Percentiles rank a stretch among this genome's conserved stretches.
phyloP scores from a whole-genome alignment of 257 asterid species.

The Przewalskia tangutica region DNA sequence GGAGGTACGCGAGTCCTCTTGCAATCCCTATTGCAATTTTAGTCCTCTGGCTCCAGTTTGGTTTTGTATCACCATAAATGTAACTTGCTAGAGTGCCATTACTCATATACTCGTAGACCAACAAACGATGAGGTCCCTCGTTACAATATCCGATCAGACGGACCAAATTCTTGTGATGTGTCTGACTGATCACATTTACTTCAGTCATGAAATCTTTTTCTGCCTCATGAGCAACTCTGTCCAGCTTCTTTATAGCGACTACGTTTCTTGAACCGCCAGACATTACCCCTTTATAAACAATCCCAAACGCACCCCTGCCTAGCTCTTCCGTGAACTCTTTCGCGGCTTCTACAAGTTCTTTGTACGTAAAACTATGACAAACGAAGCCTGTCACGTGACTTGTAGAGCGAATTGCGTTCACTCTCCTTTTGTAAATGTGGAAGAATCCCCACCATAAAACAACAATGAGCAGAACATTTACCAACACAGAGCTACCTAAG shows the following conservation, averaged over 20 bases:
- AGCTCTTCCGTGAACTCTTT: slow-evolving; percentile 30
- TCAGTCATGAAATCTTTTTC: slow-evolving; percentile 30
- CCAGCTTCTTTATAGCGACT: slow-evolving; percentile 27
- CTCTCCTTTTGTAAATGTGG: neutral
- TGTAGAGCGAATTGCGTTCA: neutral
- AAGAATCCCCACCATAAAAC: neutral
- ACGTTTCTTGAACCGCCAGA: neutral
- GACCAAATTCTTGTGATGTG: slow-evolving; percentile 35
- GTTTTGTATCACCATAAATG: slow-evolving; percentile 14
- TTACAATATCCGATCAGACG: slow-evolving; percentile 22
- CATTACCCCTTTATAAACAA: slow-evolving; percentile 43
- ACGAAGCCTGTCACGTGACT: neutral
- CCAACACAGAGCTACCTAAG: neutral
- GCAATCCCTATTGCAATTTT: slow-evolving; percentile 23
- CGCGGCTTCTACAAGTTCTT: slow-evolving; percentile 32
- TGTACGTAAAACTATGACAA: slow-evolving; percentile 22
- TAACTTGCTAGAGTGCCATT: slow-evolving; percentile 23
- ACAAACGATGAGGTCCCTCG: slow-evolving; percentile 14
- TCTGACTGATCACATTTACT: slow-evolving; percentile 27
- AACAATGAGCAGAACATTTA: neutral
- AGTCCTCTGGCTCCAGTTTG: slow-evolving; percentile 20
- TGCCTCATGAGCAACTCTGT: slow-evolving; percentile 5
- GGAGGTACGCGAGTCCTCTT: slow-evolving; percentile 27
- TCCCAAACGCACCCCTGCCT: slow-evolving; percentile 58
- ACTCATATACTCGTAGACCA: slow-evolving; percentile 31